These are phyloP conservation scores for Linnemannia schmuckeri DNA, from an alignment of 192 early-diverging fungal genomes.

Conservation along the genomic window DNA sequence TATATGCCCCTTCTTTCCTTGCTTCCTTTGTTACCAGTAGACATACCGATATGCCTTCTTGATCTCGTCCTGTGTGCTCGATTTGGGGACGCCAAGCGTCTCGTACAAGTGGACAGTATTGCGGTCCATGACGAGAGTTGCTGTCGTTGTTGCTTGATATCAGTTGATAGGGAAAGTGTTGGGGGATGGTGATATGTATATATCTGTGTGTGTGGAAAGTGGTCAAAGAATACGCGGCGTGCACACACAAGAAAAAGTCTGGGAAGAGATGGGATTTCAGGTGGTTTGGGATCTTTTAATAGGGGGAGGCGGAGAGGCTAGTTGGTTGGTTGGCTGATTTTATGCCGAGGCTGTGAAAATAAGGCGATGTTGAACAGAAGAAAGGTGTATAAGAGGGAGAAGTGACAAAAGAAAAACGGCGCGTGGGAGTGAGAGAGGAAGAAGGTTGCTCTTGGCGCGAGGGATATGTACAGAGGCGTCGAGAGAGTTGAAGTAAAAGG, in stretches of 20 bases:
- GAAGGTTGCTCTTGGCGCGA: too few species aligned
- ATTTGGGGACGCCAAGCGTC: conserved; percentile 57
- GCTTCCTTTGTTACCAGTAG: too few species aligned
- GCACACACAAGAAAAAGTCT: background rate
- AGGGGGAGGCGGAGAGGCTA: background rate
- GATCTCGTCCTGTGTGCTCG: conserved; percentile 62
- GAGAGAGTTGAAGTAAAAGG: too few species aligned
- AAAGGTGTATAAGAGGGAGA: background rate
- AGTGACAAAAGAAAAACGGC: background rate
- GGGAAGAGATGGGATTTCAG: background rate
- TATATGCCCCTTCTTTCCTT: too few species aligned
- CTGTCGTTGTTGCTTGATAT: background rate
- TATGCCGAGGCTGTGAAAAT: background rate
- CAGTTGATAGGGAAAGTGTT: background rate
- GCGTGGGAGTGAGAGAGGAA: background rate
- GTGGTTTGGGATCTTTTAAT: background rate
- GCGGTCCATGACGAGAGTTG: conserved; percentile 54
- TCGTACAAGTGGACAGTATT: conserved; percentile 63
- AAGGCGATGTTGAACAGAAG: background rate
- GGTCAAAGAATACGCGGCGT: background rate
- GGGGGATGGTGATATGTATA: background rate
- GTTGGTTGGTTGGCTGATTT: background rate
- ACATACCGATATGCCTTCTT: conserved; percentile 57
- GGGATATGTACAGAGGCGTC: too few species aligned
- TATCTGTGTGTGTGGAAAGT: background rate